Conservation (phyloP, 2,329 filamentous ascomycete genomes). For the Trichoderma endophyticum region DNA sequence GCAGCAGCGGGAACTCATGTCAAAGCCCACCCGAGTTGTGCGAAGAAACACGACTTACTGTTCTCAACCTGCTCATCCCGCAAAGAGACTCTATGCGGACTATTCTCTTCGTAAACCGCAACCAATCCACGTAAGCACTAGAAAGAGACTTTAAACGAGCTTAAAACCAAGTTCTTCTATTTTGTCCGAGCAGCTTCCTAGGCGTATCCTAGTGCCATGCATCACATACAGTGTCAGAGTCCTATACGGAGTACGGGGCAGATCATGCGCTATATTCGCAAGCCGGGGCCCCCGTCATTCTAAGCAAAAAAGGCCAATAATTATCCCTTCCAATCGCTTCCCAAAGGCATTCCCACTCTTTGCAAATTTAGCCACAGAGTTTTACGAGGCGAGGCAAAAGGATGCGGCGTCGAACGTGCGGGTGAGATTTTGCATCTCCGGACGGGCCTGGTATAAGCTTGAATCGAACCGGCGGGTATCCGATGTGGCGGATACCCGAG, state of each 20-base stretch:
- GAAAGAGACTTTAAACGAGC: background rate
- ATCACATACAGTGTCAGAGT: background rate
- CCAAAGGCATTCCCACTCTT: background rate
- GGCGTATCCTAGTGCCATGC: background rate
- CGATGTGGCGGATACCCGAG: constrained; percentile 17
- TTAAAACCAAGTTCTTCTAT: background rate
- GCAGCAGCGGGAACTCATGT: background rate
- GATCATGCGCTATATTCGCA: background rate
- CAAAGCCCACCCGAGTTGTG: background rate
- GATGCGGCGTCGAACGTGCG: background rate
- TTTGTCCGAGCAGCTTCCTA: background rate
- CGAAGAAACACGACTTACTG: background rate
- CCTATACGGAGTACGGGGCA: background rate
- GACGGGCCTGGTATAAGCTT: background rate
- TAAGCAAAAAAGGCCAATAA: background rate
- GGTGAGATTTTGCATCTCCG: background rate
- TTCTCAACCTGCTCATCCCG: background rate
- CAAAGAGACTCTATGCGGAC: background rate
- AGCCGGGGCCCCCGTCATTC: background rate
- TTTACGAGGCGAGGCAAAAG: background rate
- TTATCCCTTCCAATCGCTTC: background rate
- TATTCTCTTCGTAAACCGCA: background rate
- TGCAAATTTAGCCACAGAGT: background rate
- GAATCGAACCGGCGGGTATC: background rate
- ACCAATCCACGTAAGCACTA: background rate